A percentile compares a stretch with the other conserved stretches of the same genome.
Evolutionary conservation across 352 stramenopile species (phyloP).

Genomic region (Phytophthora capsici): DNA sequence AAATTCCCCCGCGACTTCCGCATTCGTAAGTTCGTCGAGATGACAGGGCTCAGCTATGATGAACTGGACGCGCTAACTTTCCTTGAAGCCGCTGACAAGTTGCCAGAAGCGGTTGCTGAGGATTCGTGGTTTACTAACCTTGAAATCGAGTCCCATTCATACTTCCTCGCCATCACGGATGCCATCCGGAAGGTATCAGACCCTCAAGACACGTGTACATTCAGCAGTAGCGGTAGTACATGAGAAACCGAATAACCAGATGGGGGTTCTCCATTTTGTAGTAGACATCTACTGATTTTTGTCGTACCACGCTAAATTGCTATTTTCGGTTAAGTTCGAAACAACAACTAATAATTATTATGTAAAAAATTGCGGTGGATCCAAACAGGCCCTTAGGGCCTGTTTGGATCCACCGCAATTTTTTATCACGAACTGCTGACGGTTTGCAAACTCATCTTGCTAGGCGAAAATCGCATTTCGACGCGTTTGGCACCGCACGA

Average conservation of each 20-base stretch:
- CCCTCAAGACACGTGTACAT: conserved; percentile 26
- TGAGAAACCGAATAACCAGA: conserved; percentile 1
- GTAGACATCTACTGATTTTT: too few species aligned
- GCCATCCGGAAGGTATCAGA: conserved; percentile 23
- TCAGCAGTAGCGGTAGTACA: conserved; percentile 13
- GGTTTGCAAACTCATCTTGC: too few species aligned
- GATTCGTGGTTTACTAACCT: conserved; percentile 38
- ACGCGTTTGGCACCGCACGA: too few species aligned
- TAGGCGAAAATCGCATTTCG: too few species aligned
- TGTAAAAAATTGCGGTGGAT: too few species aligned
- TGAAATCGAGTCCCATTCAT: conserved; percentile 20
- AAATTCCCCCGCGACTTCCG: conserved; percentile 60
- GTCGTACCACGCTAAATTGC: too few species aligned
- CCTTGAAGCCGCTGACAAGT: conserved; percentile 47
- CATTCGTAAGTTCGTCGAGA: conserved; percentile 68
- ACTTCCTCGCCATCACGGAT: conserved; percentile 27
- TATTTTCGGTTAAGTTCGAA: too few species aligned
- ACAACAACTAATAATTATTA: too few species aligned
- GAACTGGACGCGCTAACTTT: conserved; percentile 59
- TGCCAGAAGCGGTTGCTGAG: conserved; percentile 16
- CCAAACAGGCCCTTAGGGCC: too few species aligned
- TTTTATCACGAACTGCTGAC: too few species aligned
- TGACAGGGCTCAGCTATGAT: conserved; percentile 47
- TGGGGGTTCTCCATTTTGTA: too few species aligned
- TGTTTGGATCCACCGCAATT: background rate